Evolutionary conservation across 495 filamentous ascomycete genomes (phyloP).

Genomic region (Schizothecium vesticola): DNA sequence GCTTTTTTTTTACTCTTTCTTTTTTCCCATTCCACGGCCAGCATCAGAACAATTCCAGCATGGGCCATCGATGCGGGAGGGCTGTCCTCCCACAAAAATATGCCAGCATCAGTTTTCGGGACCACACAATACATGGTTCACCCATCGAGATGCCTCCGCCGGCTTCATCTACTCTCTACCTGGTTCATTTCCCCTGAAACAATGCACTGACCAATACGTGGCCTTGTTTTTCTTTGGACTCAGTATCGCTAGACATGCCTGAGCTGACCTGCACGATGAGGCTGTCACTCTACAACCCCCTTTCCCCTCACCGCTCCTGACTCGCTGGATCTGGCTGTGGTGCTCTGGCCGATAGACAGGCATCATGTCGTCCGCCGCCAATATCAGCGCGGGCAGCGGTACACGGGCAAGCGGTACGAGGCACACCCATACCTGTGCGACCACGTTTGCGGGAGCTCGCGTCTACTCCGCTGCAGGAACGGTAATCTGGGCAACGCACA

Average conservation of each 20-base stretch:
- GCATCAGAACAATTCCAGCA: neutral
- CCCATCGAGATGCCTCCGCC: neutral
- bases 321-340: neutral
- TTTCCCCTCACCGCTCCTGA: neutral
- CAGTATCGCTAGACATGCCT: neutral
- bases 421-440: neutral
- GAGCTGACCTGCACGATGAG: neutral
- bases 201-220: slow-evolving; percentile 1
- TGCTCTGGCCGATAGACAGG: neutral
- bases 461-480: neutral
- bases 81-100: neutral
- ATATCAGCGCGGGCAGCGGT: neutral
- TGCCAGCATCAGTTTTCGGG: neutral
- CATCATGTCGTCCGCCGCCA: neutral
- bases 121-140: slow-evolving; percentile 1
- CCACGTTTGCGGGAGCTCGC: neutral
- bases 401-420: neutral
- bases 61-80: neutral
- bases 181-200: slow-evolving; percentile 7
- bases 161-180: slow-evolving; percentile 7
- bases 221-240: neutral
- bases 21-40: neutral
- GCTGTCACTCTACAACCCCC: neutral
- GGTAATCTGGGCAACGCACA: neutral
- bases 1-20: neutral